Percentiles rank a stretch among this genome's conserved stretches.
phyloP scores from a whole-genome alignment of 495 filamentous ascomycete species.

The Aspergillus panamensis region DNA sequence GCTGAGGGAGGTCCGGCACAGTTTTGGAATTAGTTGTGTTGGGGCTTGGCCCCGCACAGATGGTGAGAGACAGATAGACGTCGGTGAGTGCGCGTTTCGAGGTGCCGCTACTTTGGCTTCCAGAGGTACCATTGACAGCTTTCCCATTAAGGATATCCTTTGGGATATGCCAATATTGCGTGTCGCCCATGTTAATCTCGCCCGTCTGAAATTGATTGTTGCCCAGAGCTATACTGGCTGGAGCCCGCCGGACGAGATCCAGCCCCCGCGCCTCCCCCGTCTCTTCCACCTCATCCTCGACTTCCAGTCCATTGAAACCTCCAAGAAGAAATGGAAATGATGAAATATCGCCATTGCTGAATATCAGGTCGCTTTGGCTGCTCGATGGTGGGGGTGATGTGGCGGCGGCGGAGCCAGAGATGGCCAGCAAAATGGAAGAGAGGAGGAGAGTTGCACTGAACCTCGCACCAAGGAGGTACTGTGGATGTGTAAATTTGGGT shows the following conservation, averaged over 20 bases:
- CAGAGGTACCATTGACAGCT: slow-evolving; percentile 17
- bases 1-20: slow-evolving; percentile 54
- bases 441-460: slow-evolving; percentile 54
- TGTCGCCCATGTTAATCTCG: slow-evolving; percentile 56
- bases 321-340: slow-evolving; percentile 29
- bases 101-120: slow-evolving; percentile 16
- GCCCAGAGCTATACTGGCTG: slow-evolving; percentile 46
- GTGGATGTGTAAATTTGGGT: slow-evolving; percentile 57
- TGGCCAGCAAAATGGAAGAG: slow-evolving; percentile 51
- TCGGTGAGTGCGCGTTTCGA: slow-evolving; percentile 41
- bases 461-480: slow-evolving; percentile 66
- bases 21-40: slow-evolving; percentile 33
- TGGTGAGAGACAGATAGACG: slow-evolving; percentile 76
- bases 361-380: slow-evolving; percentile 43
- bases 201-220: slow-evolving; percentile 59
- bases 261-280: slow-evolving; percentile 46
- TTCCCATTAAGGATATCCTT: slow-evolving; percentile 33
- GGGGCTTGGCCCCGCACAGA: slow-evolving; percentile 66
- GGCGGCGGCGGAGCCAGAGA: slow-evolving; percentile 55
- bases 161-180: slow-evolving; percentile 54
- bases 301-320: slow-evolving; percentile 35
- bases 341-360: slow-evolving; percentile 20
- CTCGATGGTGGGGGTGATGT: slow-evolving; percentile 30
- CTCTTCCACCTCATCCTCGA: slow-evolving; percentile 27
- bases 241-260: slow-evolving; percentile 61